Evolutionary conservation across 1,284 basidiomycete genomes (phyloP).

Genomic region (Rhodotorula sp.): DNA sequence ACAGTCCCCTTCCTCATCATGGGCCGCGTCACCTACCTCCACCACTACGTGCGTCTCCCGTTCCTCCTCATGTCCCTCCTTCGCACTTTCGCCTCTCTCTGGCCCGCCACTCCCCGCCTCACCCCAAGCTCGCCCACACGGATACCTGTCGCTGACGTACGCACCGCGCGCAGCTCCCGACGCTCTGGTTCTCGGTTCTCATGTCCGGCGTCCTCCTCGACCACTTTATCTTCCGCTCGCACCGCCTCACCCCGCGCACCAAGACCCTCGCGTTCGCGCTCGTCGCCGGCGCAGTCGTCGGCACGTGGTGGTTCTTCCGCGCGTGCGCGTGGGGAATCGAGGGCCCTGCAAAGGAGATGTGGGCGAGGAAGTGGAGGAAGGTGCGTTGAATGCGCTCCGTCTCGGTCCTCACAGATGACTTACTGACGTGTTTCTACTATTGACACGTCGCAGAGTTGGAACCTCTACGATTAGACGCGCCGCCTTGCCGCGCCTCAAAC

Average conservation of each 20-base stretch:
- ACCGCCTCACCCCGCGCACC: slow-evolving; percentile 62
- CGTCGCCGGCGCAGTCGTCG: slow-evolving; percentile 64
- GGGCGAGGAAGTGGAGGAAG: slow-evolving; percentile 64
- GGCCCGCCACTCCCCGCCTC: background rate
- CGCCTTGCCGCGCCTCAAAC: background rate
- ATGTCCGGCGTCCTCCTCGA: slow-evolving; percentile 89
- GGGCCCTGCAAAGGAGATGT: slow-evolving; percentile 24
- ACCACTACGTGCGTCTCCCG: slow-evolving; percentile 72
- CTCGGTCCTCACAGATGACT: background rate
- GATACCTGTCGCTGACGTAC: no score
- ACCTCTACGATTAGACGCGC: slow-evolving; percentile 28
- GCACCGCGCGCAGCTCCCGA: slow-evolving; percentile 77
- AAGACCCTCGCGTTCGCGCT: slow-evolving; percentile 74
- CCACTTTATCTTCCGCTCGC: slow-evolving; percentile 82
- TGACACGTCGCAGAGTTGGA: slow-evolving; percentile 31
- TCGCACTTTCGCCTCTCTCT: background rate
- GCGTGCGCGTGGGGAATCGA: slow-evolving; percentile 73
- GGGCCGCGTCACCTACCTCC: slow-evolving; percentile 72
- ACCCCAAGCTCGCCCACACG: no score
- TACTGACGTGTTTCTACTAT: background rate
- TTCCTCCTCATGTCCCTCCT: no score
- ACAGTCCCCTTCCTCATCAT: slow-evolving; percentile 20
- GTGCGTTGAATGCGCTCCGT: background rate
- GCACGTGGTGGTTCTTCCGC: slow-evolving; percentile 91
- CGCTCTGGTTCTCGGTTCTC: slow-evolving; percentile 91